phyloP scores from a whole-genome alignment of 208 protist genomes.

The Leishmania arabica region DNA sequence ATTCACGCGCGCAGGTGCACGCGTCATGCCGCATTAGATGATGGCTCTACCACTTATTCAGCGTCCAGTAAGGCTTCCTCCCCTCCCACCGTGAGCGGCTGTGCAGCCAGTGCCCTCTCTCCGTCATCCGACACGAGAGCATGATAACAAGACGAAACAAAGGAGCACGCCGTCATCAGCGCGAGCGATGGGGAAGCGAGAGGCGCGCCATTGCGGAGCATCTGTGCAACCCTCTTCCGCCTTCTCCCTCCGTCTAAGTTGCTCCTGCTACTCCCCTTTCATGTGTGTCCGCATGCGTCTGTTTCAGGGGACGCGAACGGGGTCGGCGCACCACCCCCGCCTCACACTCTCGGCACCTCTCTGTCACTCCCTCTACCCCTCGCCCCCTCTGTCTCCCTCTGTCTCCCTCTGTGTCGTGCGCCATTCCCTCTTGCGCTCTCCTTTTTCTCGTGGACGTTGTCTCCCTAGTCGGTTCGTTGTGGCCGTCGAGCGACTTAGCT shows the following conservation, averaged over 20 bases:
- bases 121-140: not conserved
- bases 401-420: too few species aligned
- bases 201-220: not conserved
- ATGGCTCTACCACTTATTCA: not conserved
- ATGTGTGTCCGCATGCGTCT: not conserved
- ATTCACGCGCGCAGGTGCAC: not conserved
- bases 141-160: not conserved
- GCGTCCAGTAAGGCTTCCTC: not conserved
- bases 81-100: not conserved
- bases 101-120: not conserved
- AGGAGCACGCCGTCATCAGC: not conserved
- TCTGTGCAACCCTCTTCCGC: not conserved
- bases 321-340: too few species aligned
- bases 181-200: not conserved
- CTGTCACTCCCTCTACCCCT: too few species aligned
- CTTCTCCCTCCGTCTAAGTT: not conserved
- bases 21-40: not conserved
- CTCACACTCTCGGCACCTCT: not conserved
- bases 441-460: too few species aligned
- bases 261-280: not conserved
- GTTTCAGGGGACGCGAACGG: not conserved
- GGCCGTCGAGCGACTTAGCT: too few species aligned
- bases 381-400: too few species aligned
- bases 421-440: too few species aligned
- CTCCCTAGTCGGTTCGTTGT: too few species aligned